These are phyloP conservation scores for Serpula lacrymans DNA, from an alignment of 768 basidiomycete species.

Conservation along the genomic window DNA sequence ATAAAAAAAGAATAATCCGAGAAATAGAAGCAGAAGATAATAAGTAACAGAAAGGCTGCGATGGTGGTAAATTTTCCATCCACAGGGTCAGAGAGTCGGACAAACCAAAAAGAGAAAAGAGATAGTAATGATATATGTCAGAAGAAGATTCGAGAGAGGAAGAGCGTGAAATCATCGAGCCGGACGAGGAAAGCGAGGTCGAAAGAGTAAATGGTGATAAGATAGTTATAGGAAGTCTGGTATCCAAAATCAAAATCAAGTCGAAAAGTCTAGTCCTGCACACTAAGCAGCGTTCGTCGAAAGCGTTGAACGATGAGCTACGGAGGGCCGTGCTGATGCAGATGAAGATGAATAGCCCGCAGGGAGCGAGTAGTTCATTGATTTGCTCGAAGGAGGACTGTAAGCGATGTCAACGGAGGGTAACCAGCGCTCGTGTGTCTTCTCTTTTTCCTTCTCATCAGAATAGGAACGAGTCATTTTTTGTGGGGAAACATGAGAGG, in stretches of 20 bases:
- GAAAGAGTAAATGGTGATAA: conserved; percentile 17
- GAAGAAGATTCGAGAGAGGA: conserved; percentile 25
- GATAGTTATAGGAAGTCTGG: no score
- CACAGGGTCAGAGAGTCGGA: conserved; percentile 17
- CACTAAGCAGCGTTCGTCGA: conserved; percentile 33
- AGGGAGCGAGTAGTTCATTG: conserved; percentile 21
- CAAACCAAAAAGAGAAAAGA: conserved; percentile 15
- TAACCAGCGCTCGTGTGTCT: conserved; percentile 65
- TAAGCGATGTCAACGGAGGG: conserved; percentile 41
- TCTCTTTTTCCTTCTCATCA: conserved; percentile 54
- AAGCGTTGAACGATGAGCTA: conserved; percentile 29
- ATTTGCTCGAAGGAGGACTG: conserved; percentile 34
- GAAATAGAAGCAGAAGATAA: conserved; percentile 22
- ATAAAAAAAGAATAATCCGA: conserved; percentile 30
- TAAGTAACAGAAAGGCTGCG: conserved; percentile 33
- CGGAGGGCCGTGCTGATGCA: conserved; percentile 17
- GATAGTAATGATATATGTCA: conserved; percentile 35
- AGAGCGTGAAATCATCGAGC: conserved; percentile 23
- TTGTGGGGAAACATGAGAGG: conserved; percentile 45
- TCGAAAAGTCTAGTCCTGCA: no score
- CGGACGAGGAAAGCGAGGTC: conserved; percentile 13
- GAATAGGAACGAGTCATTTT: conserved; percentile 60
- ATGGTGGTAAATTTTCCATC: conserved; percentile 31
- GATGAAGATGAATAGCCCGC: conserved; percentile 13
- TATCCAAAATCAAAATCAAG: no score